phyloP scores from a whole-genome alignment of 2,329 filamentous ascomycete genomes.

The Cercospora zeina region DNA sequence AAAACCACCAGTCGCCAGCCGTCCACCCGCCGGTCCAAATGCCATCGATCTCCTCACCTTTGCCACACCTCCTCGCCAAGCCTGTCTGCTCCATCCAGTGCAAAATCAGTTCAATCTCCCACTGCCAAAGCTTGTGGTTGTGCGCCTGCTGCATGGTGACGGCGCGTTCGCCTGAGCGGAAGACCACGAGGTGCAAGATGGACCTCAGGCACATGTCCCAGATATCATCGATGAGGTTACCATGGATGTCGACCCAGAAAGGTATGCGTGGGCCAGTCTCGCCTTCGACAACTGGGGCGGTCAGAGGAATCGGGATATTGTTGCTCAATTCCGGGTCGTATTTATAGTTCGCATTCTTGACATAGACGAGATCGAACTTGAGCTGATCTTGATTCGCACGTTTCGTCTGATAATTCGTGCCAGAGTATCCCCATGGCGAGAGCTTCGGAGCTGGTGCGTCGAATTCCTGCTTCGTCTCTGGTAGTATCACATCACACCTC shows the following conservation, averaged over 20 bases:
- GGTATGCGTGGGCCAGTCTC: conserved; percentile 52
- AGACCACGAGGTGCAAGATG: conserved; percentile 63
- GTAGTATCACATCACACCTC: conserved; percentile 54
- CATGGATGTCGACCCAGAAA: conserved; percentile 72
- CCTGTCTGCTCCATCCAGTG: conserved; percentile 60
- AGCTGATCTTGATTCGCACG: conserved; percentile 66
- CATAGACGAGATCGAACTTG: conserved; percentile 62
- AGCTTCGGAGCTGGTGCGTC: conserved; percentile 45
- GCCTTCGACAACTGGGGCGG: conserved; percentile 19
- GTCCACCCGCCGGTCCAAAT: conserved; percentile 43
- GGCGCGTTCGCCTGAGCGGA: conserved; percentile 59
- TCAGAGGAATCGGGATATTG: conserved; percentile 39
- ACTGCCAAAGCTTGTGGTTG: conserved; percentile 60
- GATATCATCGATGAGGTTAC: conserved; percentile 56
- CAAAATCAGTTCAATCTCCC: conserved; percentile 61
- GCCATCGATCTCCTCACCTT: conserved; percentile 39
- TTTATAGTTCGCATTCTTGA: conserved; percentile 60
- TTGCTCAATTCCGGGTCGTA: conserved; percentile 56
- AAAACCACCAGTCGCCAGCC: conserved; percentile 68
- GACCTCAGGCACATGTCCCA: conserved; percentile 67
- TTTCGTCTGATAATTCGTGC: conserved; percentile 69
- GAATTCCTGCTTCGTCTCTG: conserved; percentile 59
- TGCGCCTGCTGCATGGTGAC: conserved; percentile 58
- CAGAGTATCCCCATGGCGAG: conserved; percentile 67
- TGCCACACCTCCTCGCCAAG: conserved; percentile 49